A percentile compares a stretch with the other conserved stretches of the same genome.
Conservation (phyloP, 345 rosid species). For the Dipteronia sinensis region DNA sequence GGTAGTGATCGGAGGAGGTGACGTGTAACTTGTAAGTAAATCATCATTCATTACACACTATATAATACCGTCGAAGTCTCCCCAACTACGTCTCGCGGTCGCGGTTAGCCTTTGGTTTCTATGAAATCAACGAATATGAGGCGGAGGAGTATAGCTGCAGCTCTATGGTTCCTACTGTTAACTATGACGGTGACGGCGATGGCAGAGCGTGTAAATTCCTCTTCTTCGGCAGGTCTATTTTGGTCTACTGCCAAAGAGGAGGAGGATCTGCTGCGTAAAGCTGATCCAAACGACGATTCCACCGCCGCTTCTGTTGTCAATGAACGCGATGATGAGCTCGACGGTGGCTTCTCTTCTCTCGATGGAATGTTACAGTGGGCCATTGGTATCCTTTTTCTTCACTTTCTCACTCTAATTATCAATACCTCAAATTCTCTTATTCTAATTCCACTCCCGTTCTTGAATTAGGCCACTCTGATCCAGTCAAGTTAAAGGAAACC, state of each 20-base stretch:
- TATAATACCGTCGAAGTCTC: too few relatives aligned
- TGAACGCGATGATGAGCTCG: conserved; percentile 51
- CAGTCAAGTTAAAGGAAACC: conserved; percentile 68
- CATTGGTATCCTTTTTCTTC: conserved; percentile 48
- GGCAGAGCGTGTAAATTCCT: conserved; percentile 49
- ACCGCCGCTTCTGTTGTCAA: conserved; percentile 40
- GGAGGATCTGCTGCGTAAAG: conserved; percentile 51
- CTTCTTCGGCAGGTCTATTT: conserved; percentile 42
- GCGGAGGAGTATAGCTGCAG: conserved; percentile 10
- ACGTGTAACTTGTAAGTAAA: conserved; percentile 32
- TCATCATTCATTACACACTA: too few relatives aligned
- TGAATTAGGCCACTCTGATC: conserved; percentile 83
- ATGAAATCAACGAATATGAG: not conserved
- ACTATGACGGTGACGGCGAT: conserved; percentile 15
- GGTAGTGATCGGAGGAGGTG: conserved; percentile 26
- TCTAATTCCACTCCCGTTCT: not conserved
- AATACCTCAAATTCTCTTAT: not conserved
- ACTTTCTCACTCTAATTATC: not conserved
- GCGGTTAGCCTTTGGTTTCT: too few relatives aligned
- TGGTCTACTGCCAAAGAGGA: conserved; percentile 78
- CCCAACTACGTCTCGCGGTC: too few relatives aligned
- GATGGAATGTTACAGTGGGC: conserved; percentile 99
- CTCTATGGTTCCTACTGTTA: conserved; percentile 18
- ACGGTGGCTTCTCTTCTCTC: conserved; percentile 90
- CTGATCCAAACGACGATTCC: conserved; percentile 42